Percentiles rank a stretch among this genome's conserved stretches.
These are phyloP conservation scores for Nicotiana rustica DNA, from an alignment of 305 asterid genomes.

Conservation along the genomic window DNA sequence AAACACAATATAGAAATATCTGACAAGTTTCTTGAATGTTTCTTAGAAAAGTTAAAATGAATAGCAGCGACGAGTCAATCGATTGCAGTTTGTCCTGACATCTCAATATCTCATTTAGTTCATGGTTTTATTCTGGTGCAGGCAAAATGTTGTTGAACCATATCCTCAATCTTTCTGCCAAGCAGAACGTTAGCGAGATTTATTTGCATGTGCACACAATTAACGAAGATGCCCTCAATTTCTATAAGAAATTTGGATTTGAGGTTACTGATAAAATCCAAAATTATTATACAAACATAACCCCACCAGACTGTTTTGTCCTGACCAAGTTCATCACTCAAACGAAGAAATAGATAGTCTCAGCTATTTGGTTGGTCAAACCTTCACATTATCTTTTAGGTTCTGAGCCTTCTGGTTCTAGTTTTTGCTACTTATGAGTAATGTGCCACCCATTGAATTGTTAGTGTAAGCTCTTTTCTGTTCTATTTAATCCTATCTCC, in stretches of 20 bases:
- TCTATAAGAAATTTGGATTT: conserved; percentile 90
- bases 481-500: neutral
- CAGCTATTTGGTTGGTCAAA: conserved; percentile 1
- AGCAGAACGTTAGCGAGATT: conserved; percentile 84
- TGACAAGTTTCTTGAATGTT: neutral
- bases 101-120: neutral
- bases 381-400: neutral
- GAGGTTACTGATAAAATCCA: conserved; percentile 86
- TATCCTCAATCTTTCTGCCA: conserved; percentile 74
- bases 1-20: neutral
- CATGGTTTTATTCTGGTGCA: conserved; percentile 36
- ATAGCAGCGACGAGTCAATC: neutral
- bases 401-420: conserved; percentile 13
- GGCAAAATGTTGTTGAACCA: conserved; percentile 84
- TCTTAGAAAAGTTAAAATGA: neutral
- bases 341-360: conserved; percentile 54
- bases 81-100: neutral
- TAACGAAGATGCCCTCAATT: conserved; percentile 90
- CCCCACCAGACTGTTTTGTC: conserved; percentile 93
- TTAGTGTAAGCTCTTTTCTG: neutral
- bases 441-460: neutral
- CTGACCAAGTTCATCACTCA: conserved; percentile 72
- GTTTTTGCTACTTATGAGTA: conserved; percentile 28
- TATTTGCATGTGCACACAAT: conserved; percentile 96
- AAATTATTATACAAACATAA: conserved; percentile 84